These are phyloP conservation scores for Eragrostis tef DNA, from an alignment of 202 grass and related monocot species.

Conservation along the genomic window DNA sequence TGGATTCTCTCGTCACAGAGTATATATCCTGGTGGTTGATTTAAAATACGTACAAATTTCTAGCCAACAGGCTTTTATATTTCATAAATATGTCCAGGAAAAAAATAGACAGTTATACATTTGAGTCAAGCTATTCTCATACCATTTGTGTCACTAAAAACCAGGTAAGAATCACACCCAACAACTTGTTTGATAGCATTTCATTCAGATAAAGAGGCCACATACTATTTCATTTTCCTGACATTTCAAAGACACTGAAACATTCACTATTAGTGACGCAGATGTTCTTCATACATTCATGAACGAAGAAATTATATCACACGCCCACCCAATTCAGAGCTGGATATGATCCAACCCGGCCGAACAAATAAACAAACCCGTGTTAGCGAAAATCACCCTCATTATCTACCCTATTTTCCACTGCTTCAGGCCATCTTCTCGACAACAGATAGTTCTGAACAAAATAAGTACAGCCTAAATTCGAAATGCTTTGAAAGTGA, in stretches of 20 bases:
- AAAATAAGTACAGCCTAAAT: slow-evolving; percentile 1
- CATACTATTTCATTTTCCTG: neutral
- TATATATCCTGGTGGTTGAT: neutral
- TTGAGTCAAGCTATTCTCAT: slow-evolving; percentile 1
- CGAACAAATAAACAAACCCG: neutral
- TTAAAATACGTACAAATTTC: neutral
- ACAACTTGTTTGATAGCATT: slow-evolving; percentile 3
- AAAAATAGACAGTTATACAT: neutral
- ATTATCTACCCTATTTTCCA: neutral
- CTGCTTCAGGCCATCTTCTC: slow-evolving; percentile 13
- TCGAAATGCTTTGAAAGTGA: neutral
- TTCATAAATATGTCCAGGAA: neutral
- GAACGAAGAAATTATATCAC: neutral
- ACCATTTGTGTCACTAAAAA: neutral
- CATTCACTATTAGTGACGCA: neutral
- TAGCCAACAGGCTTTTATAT: neutral
- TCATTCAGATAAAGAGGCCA: neutral
- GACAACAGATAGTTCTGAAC: neutral
- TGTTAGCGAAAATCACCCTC: neutral
- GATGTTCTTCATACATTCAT: neutral
- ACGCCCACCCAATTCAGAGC: neutral
- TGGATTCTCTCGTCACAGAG: neutral
- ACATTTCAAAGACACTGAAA: neutral
- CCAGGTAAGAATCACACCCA: slow-evolving; percentile 2
- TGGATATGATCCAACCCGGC: neutral